phyloP scores from a whole-genome alignment of 2,329 filamentous ascomycete genomes.

The Decorospora gaudefroyi region DNA sequence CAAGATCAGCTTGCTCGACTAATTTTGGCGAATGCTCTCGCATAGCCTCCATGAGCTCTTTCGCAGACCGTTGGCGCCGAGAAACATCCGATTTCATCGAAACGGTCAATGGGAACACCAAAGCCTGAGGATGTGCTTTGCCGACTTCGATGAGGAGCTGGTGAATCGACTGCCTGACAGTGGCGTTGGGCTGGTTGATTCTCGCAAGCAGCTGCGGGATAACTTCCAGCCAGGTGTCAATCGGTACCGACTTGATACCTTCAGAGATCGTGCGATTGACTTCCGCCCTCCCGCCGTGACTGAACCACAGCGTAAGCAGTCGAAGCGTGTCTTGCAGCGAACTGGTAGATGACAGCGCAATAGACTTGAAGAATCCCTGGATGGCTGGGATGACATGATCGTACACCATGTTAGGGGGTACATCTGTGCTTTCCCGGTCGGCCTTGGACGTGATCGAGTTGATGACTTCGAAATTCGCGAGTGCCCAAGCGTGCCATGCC shows the following conservation, averaged over 20 bases:
- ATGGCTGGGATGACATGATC: slow-evolving; percentile 95
- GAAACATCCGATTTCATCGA: slow-evolving; percentile 95
- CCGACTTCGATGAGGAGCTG: slow-evolving; percentile 91
- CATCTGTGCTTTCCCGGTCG: slow-evolving; percentile 61
- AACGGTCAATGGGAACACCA: slow-evolving; percentile 96
- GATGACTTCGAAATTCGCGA: slow-evolving; percentile 98
- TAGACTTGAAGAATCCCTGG: slow-evolving; percentile 96
- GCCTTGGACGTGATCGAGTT: slow-evolving; percentile 73
- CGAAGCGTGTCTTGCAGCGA: slow-evolving; percentile 94
- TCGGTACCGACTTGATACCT: slow-evolving; percentile 86
- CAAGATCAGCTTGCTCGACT: slow-evolving; percentile 91
- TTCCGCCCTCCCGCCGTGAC: slow-evolving; percentile 83
- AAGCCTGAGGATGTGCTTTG: slow-evolving; percentile 88
- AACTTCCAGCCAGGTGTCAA: slow-evolving; percentile 98
- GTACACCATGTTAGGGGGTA: slow-evolving; percentile 70
- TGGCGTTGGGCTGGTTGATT: slow-evolving; percentile 92
- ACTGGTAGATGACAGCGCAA: slow-evolving; percentile 86
- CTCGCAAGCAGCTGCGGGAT: slow-evolving; percentile 96
- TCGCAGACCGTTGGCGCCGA: slow-evolving; percentile 82
- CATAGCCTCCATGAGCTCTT: slow-evolving; percentile 97
- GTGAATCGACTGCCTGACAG: slow-evolving; percentile 88
- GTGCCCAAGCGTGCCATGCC: slow-evolving; percentile 97
- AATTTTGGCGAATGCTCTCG: slow-evolving; percentile 88
- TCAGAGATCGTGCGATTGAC: slow-evolving; percentile 88
- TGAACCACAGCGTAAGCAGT: slow-evolving; percentile 93